phyloP scores from a whole-genome alignment of 2,329 filamentous ascomycete genomes.

The Ophiocordyceps polyrhachis-furcata region DNA sequence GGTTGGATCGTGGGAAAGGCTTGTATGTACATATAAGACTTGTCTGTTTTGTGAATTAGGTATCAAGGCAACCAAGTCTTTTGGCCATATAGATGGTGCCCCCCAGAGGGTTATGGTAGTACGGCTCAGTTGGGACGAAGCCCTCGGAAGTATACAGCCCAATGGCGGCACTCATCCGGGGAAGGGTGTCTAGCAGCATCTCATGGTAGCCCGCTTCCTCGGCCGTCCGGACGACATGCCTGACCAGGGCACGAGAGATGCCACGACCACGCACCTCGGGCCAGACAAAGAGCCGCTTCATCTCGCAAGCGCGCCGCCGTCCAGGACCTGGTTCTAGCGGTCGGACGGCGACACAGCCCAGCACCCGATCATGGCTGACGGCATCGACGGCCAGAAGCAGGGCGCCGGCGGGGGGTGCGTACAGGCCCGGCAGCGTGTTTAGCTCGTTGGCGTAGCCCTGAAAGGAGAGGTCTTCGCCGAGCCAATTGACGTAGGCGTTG shows the following conservation, averaged over 20 bases:
- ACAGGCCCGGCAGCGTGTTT: constrained; percentile 9
- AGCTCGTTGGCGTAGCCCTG: constrained; percentile 9
- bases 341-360: constrained; percentile 10
- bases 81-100: constrained; percentile 7
- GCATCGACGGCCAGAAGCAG: constrained; percentile 7
- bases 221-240: constrained; percentile 5
- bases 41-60: too few species aligned
- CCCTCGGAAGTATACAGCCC: constrained; percentile 9
- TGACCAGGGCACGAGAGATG: constrained; percentile 7
- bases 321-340: constrained; percentile 5
- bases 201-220: constrained; percentile 6
- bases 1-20: too few species aligned
- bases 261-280: constrained; percentile 9
- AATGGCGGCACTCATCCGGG: constrained; percentile 8
- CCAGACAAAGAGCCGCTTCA: constrained; percentile 11
- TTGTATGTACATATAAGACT: too few species aligned
- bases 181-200: constrained; percentile 9
- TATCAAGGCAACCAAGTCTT: not conserved
- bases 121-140: constrained; percentile 6
- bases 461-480: constrained; percentile 10
- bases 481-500: constrained; percentile 8
- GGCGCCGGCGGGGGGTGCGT: constrained; percentile 7
- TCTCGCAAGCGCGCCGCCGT: constrained; percentile 6
- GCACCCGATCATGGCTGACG: constrained; percentile 1
- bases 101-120: constrained; percentile 7